These are phyloP conservation scores for Tuber calosporum DNA, from an alignment of 495 filamentous ascomycete species.

Conservation along the genomic window DNA sequence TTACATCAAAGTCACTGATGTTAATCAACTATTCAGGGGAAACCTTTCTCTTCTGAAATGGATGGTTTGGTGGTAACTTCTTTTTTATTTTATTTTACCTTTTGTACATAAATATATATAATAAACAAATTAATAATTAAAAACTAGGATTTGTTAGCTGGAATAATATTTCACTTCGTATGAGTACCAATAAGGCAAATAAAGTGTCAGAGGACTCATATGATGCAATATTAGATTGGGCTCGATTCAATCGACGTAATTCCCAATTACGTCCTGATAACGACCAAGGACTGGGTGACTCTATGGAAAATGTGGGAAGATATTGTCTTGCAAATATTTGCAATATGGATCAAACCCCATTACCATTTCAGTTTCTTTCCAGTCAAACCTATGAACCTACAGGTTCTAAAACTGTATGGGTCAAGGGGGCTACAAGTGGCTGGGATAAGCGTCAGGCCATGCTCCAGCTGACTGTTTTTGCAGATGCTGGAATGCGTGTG, in stretches of 20 bases:
- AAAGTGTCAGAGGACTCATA: not conserved
- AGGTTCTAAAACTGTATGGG: no score
- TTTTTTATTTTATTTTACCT: not conserved
- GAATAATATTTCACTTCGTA: no score
- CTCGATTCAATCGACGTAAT: conserved; percentile 1
- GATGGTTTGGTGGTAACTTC: not conserved
- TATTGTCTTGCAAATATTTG: not conserved
- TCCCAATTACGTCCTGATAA: not conserved
- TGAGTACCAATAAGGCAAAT: not conserved
- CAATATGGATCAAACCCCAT: no score
- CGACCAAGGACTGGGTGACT: not conserved
- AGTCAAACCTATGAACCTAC: no score
- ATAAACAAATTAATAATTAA: not conserved
- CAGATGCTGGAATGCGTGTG: no score
- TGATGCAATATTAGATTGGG: not conserved
- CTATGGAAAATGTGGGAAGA: not conserved
- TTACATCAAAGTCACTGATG: not conserved
- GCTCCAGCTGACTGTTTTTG: no score
- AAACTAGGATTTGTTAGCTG: not conserved
- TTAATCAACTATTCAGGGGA: not conserved
- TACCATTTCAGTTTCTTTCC: no score
- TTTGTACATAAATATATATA: not conserved
- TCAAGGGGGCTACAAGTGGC: no score
- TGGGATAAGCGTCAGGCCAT: no score
- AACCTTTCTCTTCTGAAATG: not conserved